Conservation (phyloP, 2,329 filamentous ascomycete genomes). For the Stagonosporopsis chrysanthemi region DNA sequence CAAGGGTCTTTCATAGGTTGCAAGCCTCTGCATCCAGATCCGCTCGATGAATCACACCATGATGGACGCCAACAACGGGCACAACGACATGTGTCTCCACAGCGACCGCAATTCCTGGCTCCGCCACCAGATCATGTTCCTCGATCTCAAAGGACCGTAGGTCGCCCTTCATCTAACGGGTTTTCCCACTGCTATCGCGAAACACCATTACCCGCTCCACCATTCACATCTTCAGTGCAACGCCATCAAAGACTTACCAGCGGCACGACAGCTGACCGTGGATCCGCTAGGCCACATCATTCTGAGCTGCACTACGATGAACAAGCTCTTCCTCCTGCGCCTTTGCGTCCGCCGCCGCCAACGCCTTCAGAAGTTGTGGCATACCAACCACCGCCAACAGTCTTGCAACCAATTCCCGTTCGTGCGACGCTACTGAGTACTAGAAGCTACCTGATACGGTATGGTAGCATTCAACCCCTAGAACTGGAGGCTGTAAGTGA, state of each 20-base stretch:
- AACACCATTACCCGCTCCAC: background rate
- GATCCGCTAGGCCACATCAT: background rate
- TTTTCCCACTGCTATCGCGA: background rate
- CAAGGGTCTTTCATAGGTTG: background rate
- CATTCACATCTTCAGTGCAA: background rate
- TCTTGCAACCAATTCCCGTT: background rate
- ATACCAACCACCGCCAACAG: background rate
- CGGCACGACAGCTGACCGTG: background rate
- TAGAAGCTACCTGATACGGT: background rate
- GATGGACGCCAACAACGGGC: background rate
- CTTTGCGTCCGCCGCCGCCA: background rate
- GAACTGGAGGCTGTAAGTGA: background rate
- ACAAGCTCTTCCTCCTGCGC: background rate
- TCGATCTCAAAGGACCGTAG: background rate
- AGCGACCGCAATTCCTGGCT: background rate
- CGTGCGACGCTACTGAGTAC: background rate
- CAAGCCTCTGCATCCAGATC: background rate
- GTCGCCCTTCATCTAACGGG: background rate
- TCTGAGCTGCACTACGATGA: background rate
- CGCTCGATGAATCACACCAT: background rate
- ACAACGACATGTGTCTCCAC: background rate
- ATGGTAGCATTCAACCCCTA: background rate
- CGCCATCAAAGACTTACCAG: no score
- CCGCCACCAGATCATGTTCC: background rate
- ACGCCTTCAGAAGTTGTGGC: background rate